Evolutionary conservation across 345 rosid species (phyloP).

Genomic region (Syzygium oleosum): DNA sequence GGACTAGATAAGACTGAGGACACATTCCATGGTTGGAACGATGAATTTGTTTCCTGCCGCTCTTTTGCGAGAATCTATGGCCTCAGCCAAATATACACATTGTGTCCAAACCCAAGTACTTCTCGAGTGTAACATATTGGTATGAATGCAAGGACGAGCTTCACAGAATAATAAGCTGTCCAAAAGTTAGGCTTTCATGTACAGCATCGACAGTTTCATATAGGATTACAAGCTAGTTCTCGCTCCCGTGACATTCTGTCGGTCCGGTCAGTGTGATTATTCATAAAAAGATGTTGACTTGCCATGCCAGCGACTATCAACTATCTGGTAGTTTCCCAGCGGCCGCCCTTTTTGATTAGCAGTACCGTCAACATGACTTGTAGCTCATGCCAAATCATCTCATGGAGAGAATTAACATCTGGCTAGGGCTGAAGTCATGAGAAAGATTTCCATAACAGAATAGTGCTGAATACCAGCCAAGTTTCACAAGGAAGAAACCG

Average conservation of each 20-base stretch:
- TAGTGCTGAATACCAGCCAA: neutral
- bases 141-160: neutral
- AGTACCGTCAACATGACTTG: neutral
- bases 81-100: neutral
- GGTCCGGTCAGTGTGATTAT: neutral
- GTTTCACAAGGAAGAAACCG: neutral
- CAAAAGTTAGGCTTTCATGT: neutral
- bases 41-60: neutral
- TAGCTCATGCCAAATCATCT: neutral
- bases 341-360: neutral
- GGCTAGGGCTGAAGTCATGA: neutral
- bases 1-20: neutral
- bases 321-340: neutral
- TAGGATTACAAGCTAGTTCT: neutral
- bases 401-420: neutral
- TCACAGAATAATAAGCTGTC: neutral
- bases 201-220: neutral
- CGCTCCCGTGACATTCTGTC: neutral
- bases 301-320: neutral
- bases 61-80: neutral
- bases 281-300: neutral
- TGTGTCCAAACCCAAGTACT: neutral
- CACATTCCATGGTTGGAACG: neutral
- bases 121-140: neutral
- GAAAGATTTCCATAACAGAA: neutral